phyloP scores from a whole-genome alignment of 768 basidiomycete species.

The Lentinus tigrinus region DNA sequence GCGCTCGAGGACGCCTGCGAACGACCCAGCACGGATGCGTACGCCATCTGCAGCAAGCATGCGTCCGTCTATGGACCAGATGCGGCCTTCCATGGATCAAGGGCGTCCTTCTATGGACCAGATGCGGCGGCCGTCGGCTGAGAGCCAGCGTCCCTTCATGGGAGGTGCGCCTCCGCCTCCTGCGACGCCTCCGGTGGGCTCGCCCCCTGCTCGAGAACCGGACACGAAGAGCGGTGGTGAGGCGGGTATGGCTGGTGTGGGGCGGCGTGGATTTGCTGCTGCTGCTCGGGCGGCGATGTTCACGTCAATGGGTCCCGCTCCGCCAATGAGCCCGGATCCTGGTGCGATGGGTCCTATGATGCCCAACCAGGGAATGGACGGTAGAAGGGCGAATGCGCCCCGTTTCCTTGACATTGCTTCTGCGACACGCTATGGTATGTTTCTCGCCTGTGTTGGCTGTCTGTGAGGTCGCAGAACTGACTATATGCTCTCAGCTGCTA shows the following conservation, averaged over 20 bases:
- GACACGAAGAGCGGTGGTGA: slow-evolving; percentile 75
- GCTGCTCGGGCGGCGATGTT: slow-evolving; percentile 66
- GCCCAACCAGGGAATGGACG: slow-evolving; percentile 29
- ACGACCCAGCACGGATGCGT: slow-evolving; percentile 14
- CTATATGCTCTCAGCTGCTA: slow-evolving; percentile 8
- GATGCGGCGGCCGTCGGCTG: not conserved
- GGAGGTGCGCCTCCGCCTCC: slow-evolving; percentile 4
- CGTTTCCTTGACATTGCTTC: slow-evolving; percentile 30
- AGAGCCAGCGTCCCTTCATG: slow-evolving; percentile 15
- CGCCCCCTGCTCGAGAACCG: slow-evolving; percentile 32
- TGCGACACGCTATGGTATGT: slow-evolving; percentile 26
- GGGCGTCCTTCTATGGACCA: slow-evolving; percentile 17
- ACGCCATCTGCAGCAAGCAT: slow-evolving; percentile 26
- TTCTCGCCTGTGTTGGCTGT: not conserved
- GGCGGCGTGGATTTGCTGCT: slow-evolving; percentile 77
- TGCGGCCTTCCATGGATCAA: slow-evolving; percentile 19
- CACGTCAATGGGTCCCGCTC: slow-evolving; percentile 19
- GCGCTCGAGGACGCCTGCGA: slow-evolving; percentile 5
- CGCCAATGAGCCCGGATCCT: slow-evolving; percentile 8
- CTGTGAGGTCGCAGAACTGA: not conserved
- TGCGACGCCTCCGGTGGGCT: not conserved
- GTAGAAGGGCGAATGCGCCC: slow-evolving; percentile 32
- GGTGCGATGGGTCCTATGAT: not conserved
- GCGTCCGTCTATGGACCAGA: slow-evolving; percentile 18
- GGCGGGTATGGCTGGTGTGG: slow-evolving; percentile 91